These are phyloP conservation scores for Carex scoparia DNA, from an alignment of 176 grass and related monocot genomes.

Conservation along the genomic window DNA sequence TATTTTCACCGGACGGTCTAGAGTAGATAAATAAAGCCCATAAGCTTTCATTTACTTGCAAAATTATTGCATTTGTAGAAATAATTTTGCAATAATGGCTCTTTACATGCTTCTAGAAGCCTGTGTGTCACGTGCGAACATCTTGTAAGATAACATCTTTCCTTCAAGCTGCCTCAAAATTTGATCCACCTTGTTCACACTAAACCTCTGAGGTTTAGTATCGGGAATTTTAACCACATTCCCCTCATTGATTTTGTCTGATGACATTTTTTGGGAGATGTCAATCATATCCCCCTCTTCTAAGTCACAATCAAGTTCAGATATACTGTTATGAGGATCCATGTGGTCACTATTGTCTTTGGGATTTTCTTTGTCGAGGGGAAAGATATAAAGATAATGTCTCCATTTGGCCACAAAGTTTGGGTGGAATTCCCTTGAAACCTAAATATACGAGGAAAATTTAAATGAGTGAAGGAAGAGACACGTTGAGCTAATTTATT, in stretches of 20 bases:
- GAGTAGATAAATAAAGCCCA: too few species aligned
- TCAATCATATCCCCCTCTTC: slow-evolving; percentile 21
- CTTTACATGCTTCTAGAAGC: slow-evolving; percentile 76
- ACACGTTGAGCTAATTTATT: background rate
- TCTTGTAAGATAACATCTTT: slow-evolving; percentile 75
- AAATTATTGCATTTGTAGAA: background rate
- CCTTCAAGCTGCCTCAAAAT: slow-evolving; percentile 63
- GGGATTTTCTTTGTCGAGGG: slow-evolving; percentile 42
- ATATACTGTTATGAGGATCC: background rate
- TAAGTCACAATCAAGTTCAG: slow-evolving; percentile 7
- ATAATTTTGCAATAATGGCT: background rate
- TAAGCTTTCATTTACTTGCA: background rate
- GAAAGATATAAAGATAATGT: slow-evolving; percentile 83
- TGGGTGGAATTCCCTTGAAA: slow-evolving; percentile 82
- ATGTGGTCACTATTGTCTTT: background rate
- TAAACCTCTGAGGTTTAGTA: slow-evolving; percentile 50
- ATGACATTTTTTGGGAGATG: background rate
- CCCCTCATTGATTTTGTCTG: background rate
- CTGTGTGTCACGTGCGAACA: slow-evolving; percentile 89
- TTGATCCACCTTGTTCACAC: slow-evolving; percentile 68
- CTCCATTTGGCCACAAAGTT: slow-evolving; percentile 98
- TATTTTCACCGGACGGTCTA: background rate
- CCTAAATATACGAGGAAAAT: slow-evolving; percentile 37
- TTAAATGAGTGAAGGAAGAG: background rate
- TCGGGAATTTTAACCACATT: background rate